phyloP scores from a whole-genome alignment of 208 protist genomes.

The Leishmania guyanensis region DNA sequence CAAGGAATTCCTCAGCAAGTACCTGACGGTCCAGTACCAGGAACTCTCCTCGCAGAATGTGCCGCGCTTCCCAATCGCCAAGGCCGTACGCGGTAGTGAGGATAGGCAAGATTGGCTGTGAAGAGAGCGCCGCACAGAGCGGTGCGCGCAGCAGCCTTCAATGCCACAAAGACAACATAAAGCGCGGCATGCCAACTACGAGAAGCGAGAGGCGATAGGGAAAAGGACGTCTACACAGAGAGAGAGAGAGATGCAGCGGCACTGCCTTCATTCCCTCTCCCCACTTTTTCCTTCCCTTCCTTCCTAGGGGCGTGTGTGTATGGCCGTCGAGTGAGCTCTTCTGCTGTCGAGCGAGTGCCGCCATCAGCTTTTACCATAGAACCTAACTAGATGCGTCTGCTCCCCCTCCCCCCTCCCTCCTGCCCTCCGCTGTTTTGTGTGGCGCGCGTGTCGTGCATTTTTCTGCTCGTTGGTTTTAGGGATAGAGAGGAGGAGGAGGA shows the following conservation, averaged over 20 bases:
- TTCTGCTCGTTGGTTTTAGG: too few relatives aligned
- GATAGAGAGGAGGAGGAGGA: too few relatives aligned
- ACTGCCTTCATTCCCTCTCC: not conserved
- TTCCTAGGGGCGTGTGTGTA: not conserved
- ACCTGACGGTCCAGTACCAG: conserved; percentile 88
- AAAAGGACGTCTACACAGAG: too few relatives aligned
- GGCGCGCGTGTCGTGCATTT: not conserved
- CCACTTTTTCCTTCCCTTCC: not conserved
- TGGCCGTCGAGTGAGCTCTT: not conserved
- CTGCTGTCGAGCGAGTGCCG: not conserved
- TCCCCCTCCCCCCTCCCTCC: not conserved
- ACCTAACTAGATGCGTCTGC: not conserved
- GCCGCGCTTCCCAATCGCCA: conserved; percentile 88
- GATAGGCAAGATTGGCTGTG: conserved; percentile 79
- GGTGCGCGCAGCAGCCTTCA: not conserved
- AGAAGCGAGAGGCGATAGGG: not conserved
- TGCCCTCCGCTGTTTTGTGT: not conserved
- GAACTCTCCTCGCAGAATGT: conserved; percentile 86
- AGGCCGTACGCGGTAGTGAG: conserved; percentile 65
- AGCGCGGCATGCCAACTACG: not conserved
- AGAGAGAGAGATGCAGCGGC: not conserved
- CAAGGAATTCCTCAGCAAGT: conserved; percentile 67
- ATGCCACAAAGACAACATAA: not conserved
- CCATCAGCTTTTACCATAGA: not conserved
- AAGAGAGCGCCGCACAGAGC: not conserved